Evolutionary conservation across 1,284 basidiomycete species (phyloP).

Genomic region (Boletus semigastroideus): DNA sequence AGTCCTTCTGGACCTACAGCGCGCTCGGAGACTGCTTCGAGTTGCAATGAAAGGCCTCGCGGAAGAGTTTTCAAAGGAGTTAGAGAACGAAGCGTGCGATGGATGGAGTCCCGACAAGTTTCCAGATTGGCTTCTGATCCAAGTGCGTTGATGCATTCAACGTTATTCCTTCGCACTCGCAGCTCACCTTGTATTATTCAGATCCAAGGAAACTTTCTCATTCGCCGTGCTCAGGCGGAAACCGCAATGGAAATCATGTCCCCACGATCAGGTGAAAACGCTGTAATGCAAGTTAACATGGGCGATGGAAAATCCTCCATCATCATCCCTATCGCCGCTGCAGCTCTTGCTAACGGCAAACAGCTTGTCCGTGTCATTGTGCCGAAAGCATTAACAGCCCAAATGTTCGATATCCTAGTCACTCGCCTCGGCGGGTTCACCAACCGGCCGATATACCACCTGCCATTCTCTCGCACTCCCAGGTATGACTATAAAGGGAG

Average conservation of each 20-base stretch:
- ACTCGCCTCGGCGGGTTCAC: conserved; percentile 44
- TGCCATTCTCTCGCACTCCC: conserved; percentile 45
- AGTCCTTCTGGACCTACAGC: conserved; percentile 18
- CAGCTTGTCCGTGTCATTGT: conserved; percentile 49
- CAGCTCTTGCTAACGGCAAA: conserved; percentile 42
- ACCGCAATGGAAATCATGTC: conserved; percentile 47
- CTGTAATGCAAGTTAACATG: background rate
- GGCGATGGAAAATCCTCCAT: conserved; percentile 20
- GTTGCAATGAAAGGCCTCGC: background rate
- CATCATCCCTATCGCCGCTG: conserved; percentile 46
- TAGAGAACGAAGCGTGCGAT: conserved; percentile 20
- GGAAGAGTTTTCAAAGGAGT: background rate
- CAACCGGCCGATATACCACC: conserved; percentile 45
- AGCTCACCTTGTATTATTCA: conserved; percentile 11
- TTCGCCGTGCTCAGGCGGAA: conserved; percentile 39
- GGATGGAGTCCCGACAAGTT: conserved; percentile 15
- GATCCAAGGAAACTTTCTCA: conserved; percentile 43
- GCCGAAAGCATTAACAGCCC: conserved; percentile 41
- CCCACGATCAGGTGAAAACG: conserved; percentile 27
- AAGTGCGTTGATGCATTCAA: background rate
- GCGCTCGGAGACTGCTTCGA: background rate
- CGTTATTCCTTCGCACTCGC: no score
- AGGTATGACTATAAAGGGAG: fast-evolving
- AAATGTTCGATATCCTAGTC: conserved; percentile 50
- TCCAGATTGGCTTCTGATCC: conserved; percentile 44